Evolutionary conservation across 345 rosid species (phyloP), one percentile per base, ranked within the genome.

Genomic region (Hypericum perforatum): DNA sequence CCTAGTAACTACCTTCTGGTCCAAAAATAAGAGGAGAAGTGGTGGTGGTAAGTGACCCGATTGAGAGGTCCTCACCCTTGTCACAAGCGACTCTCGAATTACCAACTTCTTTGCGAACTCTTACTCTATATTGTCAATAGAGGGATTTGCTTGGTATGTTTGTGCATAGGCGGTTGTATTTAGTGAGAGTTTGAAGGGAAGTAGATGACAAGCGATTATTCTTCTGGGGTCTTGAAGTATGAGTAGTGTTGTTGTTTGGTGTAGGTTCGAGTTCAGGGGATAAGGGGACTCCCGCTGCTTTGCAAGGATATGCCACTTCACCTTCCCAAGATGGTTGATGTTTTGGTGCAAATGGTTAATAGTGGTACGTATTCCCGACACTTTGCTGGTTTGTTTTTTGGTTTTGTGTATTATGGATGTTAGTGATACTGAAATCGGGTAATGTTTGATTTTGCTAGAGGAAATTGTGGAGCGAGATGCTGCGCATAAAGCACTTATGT

Each of bases 391-490:
- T n/a, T 11, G 41, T 41, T 45, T 45, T 13, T 52, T 48, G 29
- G 43, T 42, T 7, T 43, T 14, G 29, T 64, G 43, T n/a, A 11
- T 41, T 47, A 13, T 14, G 14, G 5, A 7, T 62, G 12, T 63
- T 22, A 4, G 32, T 22, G 53, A 59, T 40, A 11, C 41, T 0
- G 58, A 57, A 22, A 41, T 59, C 58, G 32, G 32, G 32, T 22
- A 22, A 22, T 22, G 4, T 22, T 39, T 63, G 37, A 41, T 61
- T 32, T 11, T 49, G 56, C 50, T 50, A 89, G 99, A 94, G 73
- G 99, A 86, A 68, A 12, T 74, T 70, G 95, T 94, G 57, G 97
- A 89, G 76, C 85, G 95, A 56, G 99, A 94, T 81, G 96, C 95
- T 52, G 99, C 86, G 64, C 94, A 82, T 66, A 89, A 89, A 72